Base-by-base conservation (phyloP, 768 basidiomycete species). In the Boletus insuetus region DNA sequence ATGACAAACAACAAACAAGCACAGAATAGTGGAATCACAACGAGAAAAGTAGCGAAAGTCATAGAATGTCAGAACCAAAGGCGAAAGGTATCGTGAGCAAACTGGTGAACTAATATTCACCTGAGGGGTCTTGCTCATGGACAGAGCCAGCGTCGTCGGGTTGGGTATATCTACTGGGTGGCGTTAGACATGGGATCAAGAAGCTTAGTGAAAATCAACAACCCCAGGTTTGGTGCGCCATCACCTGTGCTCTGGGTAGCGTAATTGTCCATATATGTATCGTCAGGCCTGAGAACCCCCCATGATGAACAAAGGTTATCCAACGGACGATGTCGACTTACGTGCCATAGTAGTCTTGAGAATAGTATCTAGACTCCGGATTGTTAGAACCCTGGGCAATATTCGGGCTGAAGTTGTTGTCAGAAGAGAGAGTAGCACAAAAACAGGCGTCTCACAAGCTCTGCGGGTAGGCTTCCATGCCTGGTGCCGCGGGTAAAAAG, bases 381-480 rank as follows among this genome's bases (percentile, higher is more conserved):
- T 42, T 17, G 31, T 38, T 24, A 38, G 22, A 4, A 24, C 49
- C 45, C 42, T 59, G 57, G 19, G 37, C 9, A 38, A 53, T 38
- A 20, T 41, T 49, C 24, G 53, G 7, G 32, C 67, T 69, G 41
- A 16, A 22, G n/a, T 22, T 35, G n/a, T 47, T 20, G 24, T 64
- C 38, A 62, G 22, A 24, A 37, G 4, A 22, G 31, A 34, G 38
- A 37, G 17, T 22, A 22, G 31, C 20, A 12, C 14, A 35, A 39
- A 52, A 46, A 37, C 4, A 32, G 19, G 42, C 2, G 24, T 32
- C 67, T 53, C 34, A 69, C 66, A 54, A 62, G 49, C 51, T 48
- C 31, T 48, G 59, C 20, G 24, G 53, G 38, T 53, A 61, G 43
- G 8, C 31, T 37, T 22, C 49, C 35, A 61, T 40, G 38, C 46